phyloP scores from a whole-genome alignment of 306 rosid genomes.

The Lathyrus sativus region DNA sequence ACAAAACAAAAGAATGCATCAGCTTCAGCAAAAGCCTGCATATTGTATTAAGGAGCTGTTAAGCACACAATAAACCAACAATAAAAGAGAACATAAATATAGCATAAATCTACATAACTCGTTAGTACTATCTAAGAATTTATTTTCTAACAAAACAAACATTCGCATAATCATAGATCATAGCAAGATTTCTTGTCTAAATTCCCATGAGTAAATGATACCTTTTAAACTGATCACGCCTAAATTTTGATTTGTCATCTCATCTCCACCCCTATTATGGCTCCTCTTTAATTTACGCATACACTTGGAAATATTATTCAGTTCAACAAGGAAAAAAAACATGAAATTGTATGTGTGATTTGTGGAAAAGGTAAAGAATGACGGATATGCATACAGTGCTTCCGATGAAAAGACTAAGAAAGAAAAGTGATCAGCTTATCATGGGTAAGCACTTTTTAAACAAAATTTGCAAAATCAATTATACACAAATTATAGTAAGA shows the following conservation, averaged over 20 bases:
- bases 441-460: constrained; percentile 19
- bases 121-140: constrained; percentile 10
- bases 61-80: constrained; percentile 41
- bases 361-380: constrained; percentile 1
- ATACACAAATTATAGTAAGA: background rate
- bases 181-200: constrained; percentile 10
- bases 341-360: background rate
- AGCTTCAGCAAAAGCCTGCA: constrained; percentile 92
- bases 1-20: constrained; percentile 98
- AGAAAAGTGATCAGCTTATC: background rate
- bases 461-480: constrained; percentile 9
- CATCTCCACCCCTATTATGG: constrained; percentile 14
- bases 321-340: constrained; percentile 5
- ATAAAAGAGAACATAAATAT: constrained; percentile 1
- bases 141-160: constrained; percentile 3
- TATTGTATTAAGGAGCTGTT: constrained; percentile 43
- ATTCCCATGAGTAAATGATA: constrained; percentile 6
- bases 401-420: constrained; percentile 28
- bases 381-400: background rate
- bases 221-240: background rate
- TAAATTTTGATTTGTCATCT: constrained; percentile 18
- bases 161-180: constrained; percentile 6
- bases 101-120: constrained; percentile 14
- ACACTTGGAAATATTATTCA: constrained; percentile 27
- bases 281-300: constrained; percentile 7